Evolutionary conservation across 495 filamentous ascomycete genomes (phyloP), one percentile per base, ranked within the genome.

Genomic region (Extremus antarcticus): DNA sequence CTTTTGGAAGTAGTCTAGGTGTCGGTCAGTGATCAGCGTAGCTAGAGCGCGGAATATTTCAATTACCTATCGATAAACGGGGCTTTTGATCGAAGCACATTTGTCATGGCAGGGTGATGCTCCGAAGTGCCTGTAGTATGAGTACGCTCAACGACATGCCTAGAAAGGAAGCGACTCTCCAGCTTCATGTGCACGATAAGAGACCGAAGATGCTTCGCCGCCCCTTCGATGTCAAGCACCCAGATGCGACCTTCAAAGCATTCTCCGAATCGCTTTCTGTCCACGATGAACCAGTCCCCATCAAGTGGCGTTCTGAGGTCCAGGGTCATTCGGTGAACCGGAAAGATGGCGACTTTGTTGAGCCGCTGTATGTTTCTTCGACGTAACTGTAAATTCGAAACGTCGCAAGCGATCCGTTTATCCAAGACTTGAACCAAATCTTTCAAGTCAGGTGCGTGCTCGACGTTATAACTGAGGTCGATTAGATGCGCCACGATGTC

Each of bases 61-160:
- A 39, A n/a, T 29, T 15, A 55, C 53, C 45, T 17, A 3, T 21
- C 13, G 23, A 55, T 49, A 21, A 19, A 55, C n/a, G 25, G n/a
- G 25, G 53, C 53, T 23, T 49, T 55, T n/a, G 22, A 38, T 2
- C 43, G 25, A 9, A 55, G 39, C 22, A 17, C 24, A 16, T 56
- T 24, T 10, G 29, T 25, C 3, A 35, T n/a, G 19, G 46, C n/a
- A 2, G 43, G 45, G 13, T 23, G 23, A n/a, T 50, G 32, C 3
- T 11, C 20, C 4, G 41, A 45, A 17, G 15, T 17, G 7, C 41
- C 41, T 4, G 41, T 3, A 45, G n/a, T 21, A 7, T 17, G 8
- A 7, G 41, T 45, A 9, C 19, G 16, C 41, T 45, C 41, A n/a
- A 21, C 15, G 19, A 45, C 41, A n/a, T 45, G 15, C 7, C 8